Base-by-base conservation (phyloP, 106 monocot species). In the Dendrobium chrysotoxum region DNA sequence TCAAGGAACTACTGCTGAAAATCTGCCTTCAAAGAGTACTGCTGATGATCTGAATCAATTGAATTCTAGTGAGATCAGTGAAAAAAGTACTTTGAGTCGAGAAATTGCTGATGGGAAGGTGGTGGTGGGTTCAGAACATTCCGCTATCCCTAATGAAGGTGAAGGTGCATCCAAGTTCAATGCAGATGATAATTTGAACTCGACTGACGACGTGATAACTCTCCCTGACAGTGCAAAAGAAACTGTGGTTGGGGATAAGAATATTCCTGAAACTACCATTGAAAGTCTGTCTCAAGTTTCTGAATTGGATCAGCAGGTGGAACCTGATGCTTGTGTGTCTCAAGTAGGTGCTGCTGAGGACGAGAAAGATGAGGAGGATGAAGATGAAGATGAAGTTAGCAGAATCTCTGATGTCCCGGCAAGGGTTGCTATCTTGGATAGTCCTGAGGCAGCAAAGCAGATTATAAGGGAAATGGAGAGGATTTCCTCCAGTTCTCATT, bases 381-480 rank as follows among this genome's bases (percentile, higher is more conserved):
- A 89, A 23, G 85, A 87, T 53, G 89, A 89, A 7, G 87, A 89
- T 67, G 85, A 85, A 1, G 87, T 84, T 73, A 75, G 28, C 6
- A 45, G 77, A 31, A 70, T 72, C 21, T 65, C 85, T 73, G 85
- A 80, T 38, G 78, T 83, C 18, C 89, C 89, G 66, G 82, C 85
- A 28, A 83, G 87, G 53, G 90, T 90, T 81, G 86, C 85, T 31
- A 91, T 91, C 18, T 77, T 88, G 79, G 91, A 88, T 44, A 87
- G 85, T 38, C 80, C 89, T 9, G 84, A 92, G 76, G 53, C 81
- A 80, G 88, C 85, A 4, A 84, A 91, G 17, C 79, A 89, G 81
- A 82, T 93, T 40, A 83, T 96, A 72, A 84, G 82, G 54, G 87
- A 92, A 64, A 74, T 90, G 45, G 94, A 86, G 35, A 83, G 81